Conservation (phyloP, 208 protist species). For the Porcisia hertigi region DNA sequence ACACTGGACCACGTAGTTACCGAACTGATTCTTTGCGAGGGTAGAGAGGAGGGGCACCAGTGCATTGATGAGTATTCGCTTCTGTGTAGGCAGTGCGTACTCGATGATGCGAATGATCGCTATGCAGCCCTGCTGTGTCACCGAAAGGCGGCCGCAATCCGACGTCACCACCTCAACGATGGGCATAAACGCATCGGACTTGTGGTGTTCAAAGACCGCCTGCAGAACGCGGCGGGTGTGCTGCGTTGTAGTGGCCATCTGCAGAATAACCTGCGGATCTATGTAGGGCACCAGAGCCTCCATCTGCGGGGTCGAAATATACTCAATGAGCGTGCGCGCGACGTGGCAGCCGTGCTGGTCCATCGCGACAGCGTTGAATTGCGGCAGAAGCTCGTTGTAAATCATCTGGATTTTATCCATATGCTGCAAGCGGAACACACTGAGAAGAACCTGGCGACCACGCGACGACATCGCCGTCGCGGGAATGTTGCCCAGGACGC, state of each 20-base stretch:
- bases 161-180: constrained; percentile 61
- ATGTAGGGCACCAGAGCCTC: constrained; percentile 49
- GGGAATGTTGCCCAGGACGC: constrained; percentile 47
- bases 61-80: constrained; percentile 43
- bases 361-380: constrained; percentile 59
- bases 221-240: constrained; percentile 79
- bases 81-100: constrained; percentile 52
- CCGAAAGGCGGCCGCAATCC: constrained; percentile 47
- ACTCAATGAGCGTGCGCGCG: constrained; percentile 67
- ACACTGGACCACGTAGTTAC: constrained; percentile 91
- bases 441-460: constrained; percentile 59
- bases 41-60: constrained; percentile 61
- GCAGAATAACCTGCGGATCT: constrained; percentile 35
- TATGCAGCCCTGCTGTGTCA: constrained; percentile 84
- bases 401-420: constrained; percentile 56
- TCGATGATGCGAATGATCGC: constrained; percentile 78
- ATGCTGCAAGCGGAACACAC: constrained; percentile 62
- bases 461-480: constrained; percentile 48
- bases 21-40: constrained; percentile 80
- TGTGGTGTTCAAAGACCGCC: constrained; percentile 74
- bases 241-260: constrained; percentile 54
- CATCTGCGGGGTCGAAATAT: constrained; percentile 50
- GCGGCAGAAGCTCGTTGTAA: constrained; percentile 60
- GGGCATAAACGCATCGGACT: constrained; percentile 42
- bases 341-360: constrained; percentile 79